Conservation (phyloP, 2,329 filamentous ascomycete species). For the Zopfia rhizophila region DNA sequence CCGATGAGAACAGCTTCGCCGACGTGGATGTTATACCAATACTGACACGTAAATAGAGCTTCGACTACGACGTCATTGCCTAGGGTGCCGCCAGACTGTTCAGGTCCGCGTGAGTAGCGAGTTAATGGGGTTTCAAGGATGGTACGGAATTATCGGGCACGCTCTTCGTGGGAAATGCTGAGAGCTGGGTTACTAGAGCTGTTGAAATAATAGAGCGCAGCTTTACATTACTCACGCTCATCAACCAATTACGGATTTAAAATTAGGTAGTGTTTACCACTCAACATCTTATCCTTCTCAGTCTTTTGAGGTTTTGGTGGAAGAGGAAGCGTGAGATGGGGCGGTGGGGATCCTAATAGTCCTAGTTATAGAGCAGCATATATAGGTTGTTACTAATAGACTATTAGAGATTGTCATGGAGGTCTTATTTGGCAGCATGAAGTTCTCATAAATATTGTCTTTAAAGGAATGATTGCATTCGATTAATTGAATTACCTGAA, state of each 20-base stretch:
- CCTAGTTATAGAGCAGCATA: background rate
- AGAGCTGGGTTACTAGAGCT: slow-evolving; percentile 79
- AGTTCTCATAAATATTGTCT: too few species aligned
- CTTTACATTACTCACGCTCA: slow-evolving; percentile 82
- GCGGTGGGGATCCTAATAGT: slow-evolving; percentile 7
- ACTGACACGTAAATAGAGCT: slow-evolving; percentile 88
- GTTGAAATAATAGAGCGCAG: slow-evolving; percentile 85
- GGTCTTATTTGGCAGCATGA: too few species aligned
- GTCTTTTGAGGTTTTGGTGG: slow-evolving; percentile 56
- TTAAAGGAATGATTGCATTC: too few species aligned
- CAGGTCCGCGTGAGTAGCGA: too few species aligned
- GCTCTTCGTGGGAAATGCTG: slow-evolving; percentile 71
- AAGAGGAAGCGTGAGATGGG: slow-evolving; percentile 13
- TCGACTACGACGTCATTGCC: slow-evolving; percentile 82
- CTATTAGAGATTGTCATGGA: slow-evolving; percentile 19
- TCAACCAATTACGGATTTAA: slow-evolving; percentile 79
- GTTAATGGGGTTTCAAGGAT: slow-evolving; percentile 70
- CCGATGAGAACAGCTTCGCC: slow-evolving; percentile 84
- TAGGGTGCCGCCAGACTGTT: slow-evolving; percentile 62
- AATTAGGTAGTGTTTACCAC: slow-evolving; percentile 77
- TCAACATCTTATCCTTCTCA: slow-evolving; percentile 89
- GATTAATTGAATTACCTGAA: too few species aligned
- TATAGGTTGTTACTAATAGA: slow-evolving; percentile 8
- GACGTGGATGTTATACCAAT: slow-evolving; percentile 89
- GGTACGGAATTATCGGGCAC: slow-evolving; percentile 73